A percentile compares a stretch with the other conserved stretches of the same genome.
These are phyloP conservation scores for Podospora pseudocomata DNA, from an alignment of 495 filamentous ascomycete genomes.

Conservation along the genomic window DNA sequence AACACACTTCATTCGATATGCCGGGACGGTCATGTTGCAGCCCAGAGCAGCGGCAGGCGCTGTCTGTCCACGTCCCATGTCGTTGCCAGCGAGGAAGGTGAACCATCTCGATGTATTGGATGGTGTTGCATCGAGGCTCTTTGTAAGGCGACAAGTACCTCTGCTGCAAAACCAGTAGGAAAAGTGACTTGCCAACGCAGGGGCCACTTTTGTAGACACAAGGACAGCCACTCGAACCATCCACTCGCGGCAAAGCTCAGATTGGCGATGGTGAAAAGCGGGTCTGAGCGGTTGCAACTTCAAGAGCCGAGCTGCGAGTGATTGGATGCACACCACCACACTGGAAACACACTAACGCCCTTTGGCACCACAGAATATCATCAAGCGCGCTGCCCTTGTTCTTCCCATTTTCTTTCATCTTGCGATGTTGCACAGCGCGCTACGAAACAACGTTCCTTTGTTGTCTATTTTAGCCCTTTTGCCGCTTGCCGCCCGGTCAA, in stretches of 20 bases:
- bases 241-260: constrained; percentile 22
- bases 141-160: constrained; percentile 5
- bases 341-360: background rate
- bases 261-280: constrained; percentile 23
- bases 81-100: background rate
- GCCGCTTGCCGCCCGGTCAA: constrained; percentile 1
- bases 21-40: constrained; percentile 4
- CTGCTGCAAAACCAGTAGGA: background rate
- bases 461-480: background rate
- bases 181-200: constrained; percentile 16
- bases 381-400: background rate
- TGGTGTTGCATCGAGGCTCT: background rate
- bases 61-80: constrained; percentile 2
- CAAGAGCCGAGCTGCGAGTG: constrained; percentile 18
- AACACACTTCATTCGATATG: background rate
- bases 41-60: background rate
- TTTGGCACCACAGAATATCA: background rate
- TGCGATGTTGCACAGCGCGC: constrained; percentile 1
- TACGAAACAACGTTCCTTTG: background rate
- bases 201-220: constrained; percentile 14
- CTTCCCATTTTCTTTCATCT: background rate
- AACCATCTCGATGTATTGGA: background rate
- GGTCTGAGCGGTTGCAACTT: constrained; percentile 17
- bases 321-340: constrained; percentile 24
- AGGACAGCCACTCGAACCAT: constrained; percentile 27